Base-by-base conservation (phyloP, 2,329 filamentous ascomycete species). In the Clonostachys chloroleuca region DNA sequence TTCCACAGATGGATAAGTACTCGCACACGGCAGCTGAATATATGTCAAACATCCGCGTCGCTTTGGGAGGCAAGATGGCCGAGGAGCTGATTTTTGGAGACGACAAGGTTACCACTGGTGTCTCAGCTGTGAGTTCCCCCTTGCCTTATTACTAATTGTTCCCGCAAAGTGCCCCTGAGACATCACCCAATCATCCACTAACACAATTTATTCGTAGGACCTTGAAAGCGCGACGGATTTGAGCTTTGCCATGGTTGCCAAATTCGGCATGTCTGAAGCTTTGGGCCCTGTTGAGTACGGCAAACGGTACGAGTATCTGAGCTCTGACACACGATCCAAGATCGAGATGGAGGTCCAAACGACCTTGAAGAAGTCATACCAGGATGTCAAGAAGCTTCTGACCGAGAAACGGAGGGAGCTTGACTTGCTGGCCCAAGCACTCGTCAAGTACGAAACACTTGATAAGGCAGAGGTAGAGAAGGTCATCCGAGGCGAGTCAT, bases 391-490 rank as follows among this genome's bases (percentile, higher is more conserved):
- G 42, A 78, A 80, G 42, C 75, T 97, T 5, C 70, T 99, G 42
- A 81, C 78, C 2, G 79, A 82, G 35, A 89, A 87, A 64, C 83
- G 91, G 47, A 85, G 87, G 49, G 92, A 96, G 65, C 78, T 99
- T 8, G 92, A 99, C 58, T 74, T 89, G 12, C 74, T 99, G 10
- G 92, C 94, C 30, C 84, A 92, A 60, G 94, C 92, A 6, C 77
- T 99, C 10, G 83, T 99, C 34, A 86, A 96, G 66, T 97, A 96
- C 66, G 94, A 99, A 74, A 96, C 91, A 0, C 72, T 99, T 45
- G 87, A 87, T 64, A 88, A 86, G 65, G 84, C 87, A 4, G 94
- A 99, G 66, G 95, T 97, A 52, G 84, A 92, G 65, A 89, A 87
- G 72, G 89, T 97, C 6, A 84, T 99, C 53, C 82, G 81, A 45